Base-by-base conservation (phyloP, 768 basidiomycete genomes). In the Peribolospora kevripleyi region DNA sequence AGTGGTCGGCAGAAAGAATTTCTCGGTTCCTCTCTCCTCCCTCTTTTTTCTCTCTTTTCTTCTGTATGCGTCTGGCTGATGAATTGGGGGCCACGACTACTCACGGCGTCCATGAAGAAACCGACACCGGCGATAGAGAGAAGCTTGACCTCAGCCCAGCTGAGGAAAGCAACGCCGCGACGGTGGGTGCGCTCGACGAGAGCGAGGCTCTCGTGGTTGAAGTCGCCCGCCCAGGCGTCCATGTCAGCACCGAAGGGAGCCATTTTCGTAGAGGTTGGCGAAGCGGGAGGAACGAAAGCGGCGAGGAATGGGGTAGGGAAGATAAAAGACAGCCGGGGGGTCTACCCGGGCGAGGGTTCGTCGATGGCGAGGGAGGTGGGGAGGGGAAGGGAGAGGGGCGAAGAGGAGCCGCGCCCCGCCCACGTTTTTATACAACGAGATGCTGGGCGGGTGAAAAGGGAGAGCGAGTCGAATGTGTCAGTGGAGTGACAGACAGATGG, bases 51-150 rank as follows among this genome's bases (percentile, higher is more conserved):
- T 64, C 80, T 80, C 64, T 81, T 79, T 58, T n/a, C n/a, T 80
- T 74, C 67, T 78, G 57, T 8, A 10, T 50, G 37, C n/a, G 10
- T 13, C 47, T 51, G 14, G 8, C n/a, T 36, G 52, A 60, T 53
- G 54, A 37, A 51, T n/a, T n/a, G n/a, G n/a, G 40, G 41, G 7
- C 41, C 13, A 52, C 13, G 9, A 39, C 3, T 25, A 37, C 13
- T 13, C 13, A 13, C 37, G 78, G 78, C 79, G 64, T 81, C 79
- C 42, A 81, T 68, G 69, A 81, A 80, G 66, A 80, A 80, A 6
- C 79, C 79, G 52, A 79, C 76, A 6, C 77, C 79, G 53, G 77
- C 72, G 55, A 80, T 78, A 43, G 73, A 70, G 39, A 80, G 67
- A 46, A 81, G 63, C 65, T 80, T 80, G 53, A 78, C 45, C 65